Evolutionary conservation across 2,329 filamentous ascomycete genomes (phyloP), one percentile per base, ranked within the genome.

Genomic region (Colletotrichum paranaense): DNA sequence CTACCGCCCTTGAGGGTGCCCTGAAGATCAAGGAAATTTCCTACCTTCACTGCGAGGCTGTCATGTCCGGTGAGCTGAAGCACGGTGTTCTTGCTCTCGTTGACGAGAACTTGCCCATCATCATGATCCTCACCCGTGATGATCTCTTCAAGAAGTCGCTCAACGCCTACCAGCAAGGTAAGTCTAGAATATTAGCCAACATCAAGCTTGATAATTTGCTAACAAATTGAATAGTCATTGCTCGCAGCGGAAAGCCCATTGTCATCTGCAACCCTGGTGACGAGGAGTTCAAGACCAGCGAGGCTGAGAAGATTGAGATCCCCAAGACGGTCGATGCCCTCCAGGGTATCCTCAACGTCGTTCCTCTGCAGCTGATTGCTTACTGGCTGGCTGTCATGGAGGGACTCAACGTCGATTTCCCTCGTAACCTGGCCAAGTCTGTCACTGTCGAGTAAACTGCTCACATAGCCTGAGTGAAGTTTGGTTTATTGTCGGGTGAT

Each of bases 21-120:
- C 89, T 99, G 78, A 99, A 99, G 90, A 99, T 99, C 86, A 99
- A 99, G 91, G 97, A 99, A 87, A 99, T 99, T 80, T 98, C 96
- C 22, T 99, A 99, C 86, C 94, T 99, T 73, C 97, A 99, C 86
- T 99, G 97, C 85, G 97, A 99, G 88, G 97, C 97, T 79, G 97
- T 99, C 88, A 99, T 99, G 97, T 98, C 97, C 76, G 97, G 97
- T 85, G 97, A 99, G 87, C 91, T 99, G 80, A 99, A 99, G 91
- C 97, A 99, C 85, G 97, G 97, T 89, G 97, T 99, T 65, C 88
- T 99, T 82, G 97, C 97, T 66, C 90, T 99, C 75, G 97, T 99
- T 73, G 97, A 99, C 80, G 97, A 99, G 90, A 96, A 98, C 86
- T 91, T 99, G 49, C 97, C 97, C 75, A 99, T 99, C 84, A 98